Conservation (phyloP, 169 alveolate species). For the Cryptosporidium viatorum region DNA sequence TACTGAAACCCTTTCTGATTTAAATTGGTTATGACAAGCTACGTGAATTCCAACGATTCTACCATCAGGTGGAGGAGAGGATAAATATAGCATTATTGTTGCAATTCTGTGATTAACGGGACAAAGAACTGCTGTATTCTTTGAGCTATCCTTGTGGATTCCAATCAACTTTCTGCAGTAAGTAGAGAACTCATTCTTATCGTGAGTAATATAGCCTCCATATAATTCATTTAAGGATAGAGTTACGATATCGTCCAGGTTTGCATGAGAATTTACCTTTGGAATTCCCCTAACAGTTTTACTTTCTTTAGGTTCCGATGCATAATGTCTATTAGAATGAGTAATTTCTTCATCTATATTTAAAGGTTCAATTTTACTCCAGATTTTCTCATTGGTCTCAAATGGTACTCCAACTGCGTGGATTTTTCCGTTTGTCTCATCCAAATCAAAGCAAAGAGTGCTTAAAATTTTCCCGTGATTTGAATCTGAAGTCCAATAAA, state of each 20-base stretch:
- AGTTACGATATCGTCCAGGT: not conserved
- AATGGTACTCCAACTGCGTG: constrained; percentile 34
- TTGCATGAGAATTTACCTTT: constrained; percentile 13
- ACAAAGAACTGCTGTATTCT: constrained; percentile 31
- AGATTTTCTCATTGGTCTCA: not conserved
- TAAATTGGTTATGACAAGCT: constrained; percentile 37
- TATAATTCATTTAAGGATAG: constrained; percentile 41
- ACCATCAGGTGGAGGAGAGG: constrained; percentile 16
- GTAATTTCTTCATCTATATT: constrained; percentile 1
- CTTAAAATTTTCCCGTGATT: constrained; percentile 10
- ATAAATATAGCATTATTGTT: constrained; percentile 24
- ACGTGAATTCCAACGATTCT: constrained; percentile 21
- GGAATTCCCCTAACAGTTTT: constrained; percentile 60
- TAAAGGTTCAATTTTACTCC: constrained; percentile 1
- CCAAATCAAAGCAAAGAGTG: constrained; percentile 41
- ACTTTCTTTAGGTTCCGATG: constrained; percentile 61
- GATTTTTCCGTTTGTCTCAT: constrained; percentile 9
- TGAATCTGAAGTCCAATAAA: constrained; percentile 36
- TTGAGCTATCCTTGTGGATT: constrained; percentile 13
- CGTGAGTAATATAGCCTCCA: constrained; percentile 30
- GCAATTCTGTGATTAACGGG: constrained; percentile 44
- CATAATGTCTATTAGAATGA: constrained; percentile 14
- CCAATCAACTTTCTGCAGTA: constrained; percentile 57
- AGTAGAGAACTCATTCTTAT: constrained; percentile 34
- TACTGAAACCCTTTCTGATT: constrained; percentile 5